Conservation (phyloP, 2,329 filamentous ascomycete species). For the Pseudocercospora eumusae region DNA sequence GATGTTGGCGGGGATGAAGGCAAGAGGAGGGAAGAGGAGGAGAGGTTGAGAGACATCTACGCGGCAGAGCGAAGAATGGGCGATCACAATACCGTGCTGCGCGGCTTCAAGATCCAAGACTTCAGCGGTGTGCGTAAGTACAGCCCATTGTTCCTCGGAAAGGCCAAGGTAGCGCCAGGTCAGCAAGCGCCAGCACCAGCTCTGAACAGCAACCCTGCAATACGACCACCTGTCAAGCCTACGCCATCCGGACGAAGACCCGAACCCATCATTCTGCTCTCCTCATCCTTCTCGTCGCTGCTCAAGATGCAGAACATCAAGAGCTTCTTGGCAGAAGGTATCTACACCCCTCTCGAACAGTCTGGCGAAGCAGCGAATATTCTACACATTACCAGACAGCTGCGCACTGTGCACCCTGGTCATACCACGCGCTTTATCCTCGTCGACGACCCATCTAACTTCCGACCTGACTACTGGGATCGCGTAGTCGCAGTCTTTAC, state of each 20-base stretch:
- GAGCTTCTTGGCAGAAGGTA: constrained; percentile 82
- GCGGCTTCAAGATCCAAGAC: constrained; percentile 86
- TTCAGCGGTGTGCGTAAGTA: constrained; percentile 86
- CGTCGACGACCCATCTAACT: constrained; percentile 88
- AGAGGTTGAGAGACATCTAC: constrained; percentile 83
- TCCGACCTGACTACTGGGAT: constrained; percentile 98
- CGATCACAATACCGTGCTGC: constrained; percentile 83
- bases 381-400: constrained; percentile 76
- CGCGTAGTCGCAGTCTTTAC: constrained; percentile 96
- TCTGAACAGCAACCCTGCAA: constrained; percentile 46
- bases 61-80: constrained; percentile 88
- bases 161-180: constrained; percentile 57
- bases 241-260: constrained; percentile 49
- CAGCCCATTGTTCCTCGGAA: constrained; percentile 37
- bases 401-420: constrained; percentile 68
- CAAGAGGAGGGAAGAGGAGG: constrained; percentile 69
- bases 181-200: constrained; percentile 38
- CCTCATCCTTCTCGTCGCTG: constrained; percentile 90
- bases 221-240: constrained; percentile 41
- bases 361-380: constrained; percentile 68
- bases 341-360: constrained; percentile 71
- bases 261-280: constrained; percentile 93
- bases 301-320: constrained; percentile 96
- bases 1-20: constrained; percentile 44
- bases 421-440: constrained; percentile 89